Evolutionary conservation across 2,329 filamentous ascomycete species (phyloP).

Genomic region (Fusarium irregulare): DNA sequence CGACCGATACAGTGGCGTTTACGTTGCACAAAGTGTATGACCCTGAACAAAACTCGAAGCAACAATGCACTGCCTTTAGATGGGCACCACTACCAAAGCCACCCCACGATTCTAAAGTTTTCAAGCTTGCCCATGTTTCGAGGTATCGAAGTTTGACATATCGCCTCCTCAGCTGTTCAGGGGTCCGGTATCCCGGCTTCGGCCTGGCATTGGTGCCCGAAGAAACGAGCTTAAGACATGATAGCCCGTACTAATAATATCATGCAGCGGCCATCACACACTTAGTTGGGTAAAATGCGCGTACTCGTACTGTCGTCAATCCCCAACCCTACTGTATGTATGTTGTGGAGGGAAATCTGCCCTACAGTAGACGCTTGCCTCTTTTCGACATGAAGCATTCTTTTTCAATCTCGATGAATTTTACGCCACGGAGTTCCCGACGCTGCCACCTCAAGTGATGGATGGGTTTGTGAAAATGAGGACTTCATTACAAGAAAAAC

Average conservation of each 20-base stretch:
- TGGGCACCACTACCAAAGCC: neutral
- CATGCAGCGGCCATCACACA: constrained; percentile 28
- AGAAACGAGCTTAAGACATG: constrained; percentile 22
- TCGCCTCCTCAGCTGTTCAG: constrained; percentile 27
- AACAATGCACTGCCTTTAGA: constrained; percentile 10
- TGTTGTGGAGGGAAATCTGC: constrained; percentile 5
- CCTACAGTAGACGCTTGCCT: constrained; percentile 2
- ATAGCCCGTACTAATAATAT: constrained; percentile 12
- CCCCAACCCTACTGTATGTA: neutral
- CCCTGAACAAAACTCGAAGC: constrained; percentile 3
- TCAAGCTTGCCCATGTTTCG: neutral
- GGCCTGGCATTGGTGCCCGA: constrained; percentile 26
- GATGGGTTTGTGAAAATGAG: neutral
- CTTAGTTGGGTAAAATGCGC: neutral
- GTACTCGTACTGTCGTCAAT: neutral
- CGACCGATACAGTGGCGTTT: constrained; percentile 4
- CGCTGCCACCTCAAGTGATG: neutral
- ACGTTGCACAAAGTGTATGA: constrained; percentile 1
- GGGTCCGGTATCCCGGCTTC: constrained; percentile 25
- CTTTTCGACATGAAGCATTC: neutral
- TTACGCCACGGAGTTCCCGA: neutral
- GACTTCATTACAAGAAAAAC: too few species aligned
- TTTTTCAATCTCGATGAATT: neutral
- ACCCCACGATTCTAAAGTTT: neutral
- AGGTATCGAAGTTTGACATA: constrained; percentile 12